Base-by-base conservation (phyloP, 1,284 basidiomycete genomes). In the Ceratobasidium sp. region DNA sequence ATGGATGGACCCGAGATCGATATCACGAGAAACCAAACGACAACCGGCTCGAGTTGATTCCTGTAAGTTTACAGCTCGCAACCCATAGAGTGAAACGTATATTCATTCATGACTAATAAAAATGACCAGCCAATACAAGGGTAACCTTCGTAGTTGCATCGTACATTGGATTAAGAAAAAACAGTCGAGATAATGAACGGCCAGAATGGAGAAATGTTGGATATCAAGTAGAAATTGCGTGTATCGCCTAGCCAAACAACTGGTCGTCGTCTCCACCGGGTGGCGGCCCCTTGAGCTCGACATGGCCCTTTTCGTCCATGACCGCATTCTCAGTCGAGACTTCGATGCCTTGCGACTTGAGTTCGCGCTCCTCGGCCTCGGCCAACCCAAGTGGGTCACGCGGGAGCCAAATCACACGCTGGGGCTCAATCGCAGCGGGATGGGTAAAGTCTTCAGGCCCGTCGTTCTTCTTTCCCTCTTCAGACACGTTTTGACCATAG, bases 381-480 rank as follows among this genome's bases (percentile, higher is more conserved):
- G 80, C 85, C 54, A 94, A 74, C 0, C 91, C 91, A 3, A 90
- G 80, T 50, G 82, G 77, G 75, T 96, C 93, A 54, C 78, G 76
- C 13, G 94, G 91, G 58, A 96, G 78, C 94, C 95, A 97, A 42
- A 97, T 80, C 10, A 86, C 81, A 69, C 86, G 83, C 78, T 93
- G 91, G 49, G 88, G 86, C 58, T 88, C 84, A 60, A 88, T 87
- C 12, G 87, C 82, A 10, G 91, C 92, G 15, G 93, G 93, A 74
- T 94, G 93, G 64, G 90, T 87, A 79, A 95, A 96, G 47, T 82
- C 82, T 71, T 78, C 76, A 38, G 77, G 77, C 0, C 81, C 78
- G 32, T 76, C 72, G 49, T 71, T 73, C 55, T 52, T 32, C 69
- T 60, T 49, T 20, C 52, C 57, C 15, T 69, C 35, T 49, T 60